Evolutionary conservation across 352 stramenopile genomes (phyloP), one percentile per base, ranked within the genome.

Genomic region (Pythium aristosporum): DNA sequence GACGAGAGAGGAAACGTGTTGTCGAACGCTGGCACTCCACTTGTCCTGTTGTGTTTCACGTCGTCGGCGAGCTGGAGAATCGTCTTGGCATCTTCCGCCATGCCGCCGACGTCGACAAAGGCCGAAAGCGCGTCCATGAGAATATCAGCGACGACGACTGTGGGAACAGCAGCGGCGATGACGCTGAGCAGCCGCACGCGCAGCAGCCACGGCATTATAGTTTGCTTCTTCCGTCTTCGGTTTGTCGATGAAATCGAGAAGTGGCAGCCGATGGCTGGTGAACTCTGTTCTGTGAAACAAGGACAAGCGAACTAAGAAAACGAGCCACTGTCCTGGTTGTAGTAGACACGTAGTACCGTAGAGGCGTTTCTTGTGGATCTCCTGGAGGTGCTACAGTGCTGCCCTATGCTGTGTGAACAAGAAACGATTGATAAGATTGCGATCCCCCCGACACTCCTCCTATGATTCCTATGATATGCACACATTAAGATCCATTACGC

Each of bases 1-100:
- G 54, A 18, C 23, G 76, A 73, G 18, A 92, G 62, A 2, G 79
- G 79, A 65, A 87, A 90, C 13, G 73, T 70, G 34, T 73, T 61
- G 57, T 92, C 82, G 18, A 89, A 73, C 2, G 57, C 41, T n/a
- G 12, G 39, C 7, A 46, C 18, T 5, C 13, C 9, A 30, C 23
- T 50, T 1, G 54, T 51, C 25, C 34, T 41, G 66, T 63, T 53
- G 2, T 48, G 16, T 5, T 43, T 37, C 42, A 60, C 56, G n/a
- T 67, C 34, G 2, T 71, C 53, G 0, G 44, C 28, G 36, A 69
- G 57, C 15, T 69, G 42, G n/a, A 69, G 63, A 18, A 63, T 60
- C 2, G 18, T 43, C 18, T 62, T 30, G 32, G 56, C 18, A 15
- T 63, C 61, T 2, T 12, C 18, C 15, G 50, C 67, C 20, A 67